A percentile compares a stretch with the other conserved stretches of the same genome.
These are phyloP conservation scores for Coemansia sp. DNA, from an alignment of 192 early-diverging fungal genomes.

Conservation along the genomic window DNA sequence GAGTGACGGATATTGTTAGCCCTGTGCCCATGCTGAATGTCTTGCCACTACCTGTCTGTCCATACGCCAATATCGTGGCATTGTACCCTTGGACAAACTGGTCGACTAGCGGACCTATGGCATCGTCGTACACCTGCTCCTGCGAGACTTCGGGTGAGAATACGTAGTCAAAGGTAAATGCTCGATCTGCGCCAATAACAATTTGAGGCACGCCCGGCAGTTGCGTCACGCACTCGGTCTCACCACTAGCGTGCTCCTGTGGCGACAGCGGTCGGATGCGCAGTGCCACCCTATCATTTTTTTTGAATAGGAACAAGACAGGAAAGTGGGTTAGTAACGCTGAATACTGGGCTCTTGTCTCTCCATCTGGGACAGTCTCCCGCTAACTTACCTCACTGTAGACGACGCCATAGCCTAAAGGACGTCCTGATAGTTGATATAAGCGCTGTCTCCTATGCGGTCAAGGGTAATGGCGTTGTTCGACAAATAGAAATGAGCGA, in stretches of 20 bases:
- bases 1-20: slow-evolving; percentile 16
- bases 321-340: background rate
- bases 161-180: slow-evolving; percentile 74
- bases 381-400: slow-evolving; percentile 28
- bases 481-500: background rate
- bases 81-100: slow-evolving; percentile 85
- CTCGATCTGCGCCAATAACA: slow-evolving; percentile 55
- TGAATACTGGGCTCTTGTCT: background rate
- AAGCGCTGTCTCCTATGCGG: background rate
- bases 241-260: slow-evolving; percentile 46
- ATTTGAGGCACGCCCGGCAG: slow-evolving; percentile 55
- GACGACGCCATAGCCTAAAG: slow-evolving; percentile 31
- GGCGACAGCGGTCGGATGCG: slow-evolving; percentile 51
- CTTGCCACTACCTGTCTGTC: slow-evolving; percentile 80
- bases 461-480: background rate
- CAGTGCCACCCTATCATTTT: slow-evolving; percentile 48
- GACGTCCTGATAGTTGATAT: background rate
- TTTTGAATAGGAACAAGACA: background rate
- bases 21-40: slow-evolving; percentile 95
- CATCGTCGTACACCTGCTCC: slow-evolving; percentile 65
- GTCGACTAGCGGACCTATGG: slow-evolving; percentile 55
- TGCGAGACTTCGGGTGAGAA: slow-evolving; percentile 70
- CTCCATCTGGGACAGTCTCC: background rate
- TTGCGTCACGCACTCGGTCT: slow-evolving; percentile 54
- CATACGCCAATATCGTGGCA: slow-evolving; percentile 91